Conservation (phyloP, 768 basidiomycete species). For the Russula vinacea region DNA sequence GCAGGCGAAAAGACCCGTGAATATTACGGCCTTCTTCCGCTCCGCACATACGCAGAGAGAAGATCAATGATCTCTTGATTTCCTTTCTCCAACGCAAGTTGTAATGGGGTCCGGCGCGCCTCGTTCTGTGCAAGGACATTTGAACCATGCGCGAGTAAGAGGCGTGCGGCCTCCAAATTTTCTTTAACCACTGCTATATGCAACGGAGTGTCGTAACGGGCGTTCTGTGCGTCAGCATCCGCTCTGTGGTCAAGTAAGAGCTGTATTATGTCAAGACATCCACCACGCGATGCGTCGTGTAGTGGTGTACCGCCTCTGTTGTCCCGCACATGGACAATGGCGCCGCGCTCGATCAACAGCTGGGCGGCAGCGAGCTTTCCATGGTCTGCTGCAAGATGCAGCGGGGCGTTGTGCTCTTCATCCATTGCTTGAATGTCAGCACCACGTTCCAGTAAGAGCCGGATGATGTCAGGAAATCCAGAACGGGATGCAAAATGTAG, state of each 20-base stretch:
- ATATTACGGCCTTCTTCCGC: neutral
- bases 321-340: neutral
- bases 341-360: neutral
- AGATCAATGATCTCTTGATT: neutral
- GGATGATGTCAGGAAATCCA: neutral
- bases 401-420: neutral
- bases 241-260: neutral
- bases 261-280: neutral
- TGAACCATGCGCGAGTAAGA: neutral
- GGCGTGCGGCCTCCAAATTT: neutral
- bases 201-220: neutral
- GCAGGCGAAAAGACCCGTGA: neutral
- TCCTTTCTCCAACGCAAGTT: neutral
- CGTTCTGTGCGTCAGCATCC: neutral
- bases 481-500: neutral
- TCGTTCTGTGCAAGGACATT: neutral
- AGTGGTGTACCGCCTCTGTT: neutral
- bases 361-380: neutral
- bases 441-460: neutral
- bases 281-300: neutral
- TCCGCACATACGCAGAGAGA: neutral
- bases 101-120: neutral
- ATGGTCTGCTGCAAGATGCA: neutral
- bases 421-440: neutral
- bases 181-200: neutral